Conservation (phyloP, 148 eudicot genomes). For the Euryodendron excelsum region DNA sequence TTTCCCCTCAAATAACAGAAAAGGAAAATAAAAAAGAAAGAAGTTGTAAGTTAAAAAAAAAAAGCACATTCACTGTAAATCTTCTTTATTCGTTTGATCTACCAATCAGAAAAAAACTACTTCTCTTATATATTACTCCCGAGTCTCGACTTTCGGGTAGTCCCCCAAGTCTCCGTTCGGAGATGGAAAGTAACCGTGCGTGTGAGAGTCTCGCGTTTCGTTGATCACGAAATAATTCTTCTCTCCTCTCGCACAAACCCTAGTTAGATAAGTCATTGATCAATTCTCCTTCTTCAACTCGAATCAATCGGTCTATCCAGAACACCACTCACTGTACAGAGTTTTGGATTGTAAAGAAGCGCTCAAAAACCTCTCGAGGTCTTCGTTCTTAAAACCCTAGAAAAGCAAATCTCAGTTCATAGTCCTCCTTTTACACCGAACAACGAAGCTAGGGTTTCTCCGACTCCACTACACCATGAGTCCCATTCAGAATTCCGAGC, state of each 20-base stretch:
- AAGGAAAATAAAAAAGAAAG: too few species aligned
- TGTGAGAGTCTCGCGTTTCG: background rate
- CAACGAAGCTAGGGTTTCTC: constrained; percentile 25
- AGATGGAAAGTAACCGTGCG: too few species aligned
- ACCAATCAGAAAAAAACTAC: too few species aligned
- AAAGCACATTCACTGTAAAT: too few species aligned
- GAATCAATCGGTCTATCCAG: background rate
- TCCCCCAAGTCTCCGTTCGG: background rate
- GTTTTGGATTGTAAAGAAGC: background rate
- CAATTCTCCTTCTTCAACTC: background rate
- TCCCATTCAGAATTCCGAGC: constrained; percentile 94
- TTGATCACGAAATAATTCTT: background rate
- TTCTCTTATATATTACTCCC: background rate
- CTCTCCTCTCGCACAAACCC: background rate
- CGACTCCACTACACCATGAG: constrained; percentile 50
- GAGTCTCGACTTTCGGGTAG: background rate
- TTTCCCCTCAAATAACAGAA: too few species aligned
- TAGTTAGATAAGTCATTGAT: background rate
- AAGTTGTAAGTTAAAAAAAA: too few species aligned
- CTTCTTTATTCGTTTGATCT: too few species aligned
- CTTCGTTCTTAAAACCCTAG: constrained; percentile 18
- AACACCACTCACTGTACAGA: background rate
- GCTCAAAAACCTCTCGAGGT: background rate
- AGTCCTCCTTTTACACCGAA: background rate
- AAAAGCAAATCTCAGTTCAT: background rate